Evolutionary conservation across 2,329 filamentous ascomycete species (phyloP), one percentile per base, ranked within the genome.

Genomic region (Alternaria panax): DNA sequence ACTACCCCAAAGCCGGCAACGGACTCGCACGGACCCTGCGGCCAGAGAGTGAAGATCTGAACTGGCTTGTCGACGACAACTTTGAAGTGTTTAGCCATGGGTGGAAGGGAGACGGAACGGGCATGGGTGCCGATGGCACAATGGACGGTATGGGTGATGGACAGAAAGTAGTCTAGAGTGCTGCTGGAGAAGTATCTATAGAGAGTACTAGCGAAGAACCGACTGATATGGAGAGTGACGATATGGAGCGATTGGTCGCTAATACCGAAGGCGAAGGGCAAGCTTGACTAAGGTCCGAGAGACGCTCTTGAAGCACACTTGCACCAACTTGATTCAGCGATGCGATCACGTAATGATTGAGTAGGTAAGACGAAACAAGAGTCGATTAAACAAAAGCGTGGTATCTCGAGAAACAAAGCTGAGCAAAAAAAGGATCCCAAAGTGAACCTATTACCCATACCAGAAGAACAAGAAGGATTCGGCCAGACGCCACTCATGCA

Each of bases 1-100:
- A 88, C 42, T 90, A 90, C 65, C 88, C 88, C 0, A 84, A 84
- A 62, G 80, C 88, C 7, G 88, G 88, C 2, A 83, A 88, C 54
- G 88, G 88, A 2, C 79, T 90, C 6, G 81, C 80, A 64, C 59
- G 78, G 27, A 83, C 81, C 24, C 70, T 90, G 20, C 81, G 84
- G 7, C 82, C 83, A 1, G 85, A 89, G 64, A 81, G 81, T 18
- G 83, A 86, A 25, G 87, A 90, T 70, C 66, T 88, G 38, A 81
- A 87, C 57, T 88, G 88, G 79, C 73, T 90, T 24, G 83, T 87
- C 7, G 88, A 90, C 65, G 85, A 87, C 50, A 82, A 84, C 40
- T 83, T 82, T 66, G 79, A 81, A 22, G 86, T 86, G 0, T 88
- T 88, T 67, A 87, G 83, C 61, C 85, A 88, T 61, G 66, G 68